These are phyloP conservation scores for Glonium stellatum DNA, from an alignment of 495 filamentous ascomycete genomes.

Conservation along the genomic window DNA sequence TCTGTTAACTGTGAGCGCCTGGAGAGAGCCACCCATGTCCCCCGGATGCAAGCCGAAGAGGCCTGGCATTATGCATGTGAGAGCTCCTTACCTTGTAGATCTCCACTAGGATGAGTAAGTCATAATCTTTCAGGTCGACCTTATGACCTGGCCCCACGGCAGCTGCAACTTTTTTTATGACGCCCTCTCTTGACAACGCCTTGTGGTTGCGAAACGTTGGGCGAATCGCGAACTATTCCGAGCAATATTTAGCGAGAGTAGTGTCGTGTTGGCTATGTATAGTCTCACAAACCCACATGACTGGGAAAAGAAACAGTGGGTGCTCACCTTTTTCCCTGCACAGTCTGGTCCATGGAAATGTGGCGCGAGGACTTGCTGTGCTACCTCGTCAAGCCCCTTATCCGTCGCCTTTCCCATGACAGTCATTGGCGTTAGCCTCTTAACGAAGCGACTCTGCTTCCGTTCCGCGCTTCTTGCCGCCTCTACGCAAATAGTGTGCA, in stretches of 20 bases:
- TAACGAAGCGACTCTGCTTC: conserved; percentile 66
- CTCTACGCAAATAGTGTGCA: conserved; percentile 68
- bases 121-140: conserved; percentile 75
- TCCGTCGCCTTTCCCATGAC: conserved; percentile 71
- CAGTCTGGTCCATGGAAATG: conserved; percentile 55
- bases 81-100: conserved; percentile 66
- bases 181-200: conserved; percentile 59
- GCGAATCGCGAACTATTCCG: conserved; percentile 79
- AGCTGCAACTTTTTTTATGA: conserved; percentile 75
- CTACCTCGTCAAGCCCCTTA: conserved; percentile 65
- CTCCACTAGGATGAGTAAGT: conserved; percentile 80
- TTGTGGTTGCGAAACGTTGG: conserved; percentile 74
- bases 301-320: conserved; percentile 4
- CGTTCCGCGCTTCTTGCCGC: conserved; percentile 40
- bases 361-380: conserved; percentile 58
- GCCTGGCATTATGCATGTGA: conserved; percentile 15
- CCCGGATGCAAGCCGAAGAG: conserved; percentile 10
- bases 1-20: conserved; percentile 43
- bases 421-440: conserved; percentile 76
- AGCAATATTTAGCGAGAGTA: conserved; percentile 16
- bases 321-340: conserved; percentile 29
- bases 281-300: conserved; percentile 5
- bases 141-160: conserved; percentile 62
- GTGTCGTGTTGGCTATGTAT: conserved; percentile 1
- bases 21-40: background rate